Evolutionary conservation across 805 yeast species (phyloP).

Genomic region (Saturnispora hagleri): DNA sequence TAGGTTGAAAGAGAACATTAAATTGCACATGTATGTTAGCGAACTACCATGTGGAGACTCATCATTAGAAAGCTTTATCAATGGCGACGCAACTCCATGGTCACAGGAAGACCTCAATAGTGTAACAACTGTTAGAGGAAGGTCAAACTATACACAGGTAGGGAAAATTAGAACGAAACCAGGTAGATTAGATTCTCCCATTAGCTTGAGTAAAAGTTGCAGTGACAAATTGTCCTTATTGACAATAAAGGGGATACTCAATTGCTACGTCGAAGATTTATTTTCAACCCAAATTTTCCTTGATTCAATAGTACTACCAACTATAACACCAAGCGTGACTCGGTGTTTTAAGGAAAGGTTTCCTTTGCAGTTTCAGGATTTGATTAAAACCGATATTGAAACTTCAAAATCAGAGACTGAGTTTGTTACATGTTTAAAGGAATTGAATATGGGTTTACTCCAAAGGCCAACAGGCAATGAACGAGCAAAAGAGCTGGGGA

Average conservation of each 20-base stretch:
- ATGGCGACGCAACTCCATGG: slow-evolving; percentile 15
- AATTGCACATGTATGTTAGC: slow-evolving; percentile 54
- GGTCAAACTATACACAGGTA: slow-evolving; percentile 42
- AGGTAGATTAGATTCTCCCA: slow-evolving; percentile 71
- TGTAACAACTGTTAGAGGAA: slow-evolving; percentile 41
- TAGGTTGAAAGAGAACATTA: slow-evolving; percentile 28
- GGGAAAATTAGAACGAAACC: slow-evolving; percentile 89
- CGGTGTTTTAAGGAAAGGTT: slow-evolving; percentile 34
- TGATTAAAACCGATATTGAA: background rate
- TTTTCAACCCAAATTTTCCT: slow-evolving; percentile 26
- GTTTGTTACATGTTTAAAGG: background rate
- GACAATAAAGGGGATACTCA: slow-evolving; percentile 50
- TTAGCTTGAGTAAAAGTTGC: slow-evolving; percentile 75
- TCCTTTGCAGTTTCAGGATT: background rate
- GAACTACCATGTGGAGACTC: slow-evolving; percentile 92
- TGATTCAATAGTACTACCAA: slow-evolving; percentile 42
- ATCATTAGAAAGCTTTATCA: slow-evolving; percentile 43
- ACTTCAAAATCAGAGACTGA: slow-evolving; percentile 9
- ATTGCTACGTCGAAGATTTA: slow-evolving; percentile 32
- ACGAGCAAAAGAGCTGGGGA: slow-evolving; percentile 21
- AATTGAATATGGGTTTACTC: background rate
- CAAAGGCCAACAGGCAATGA: slow-evolving; percentile 7
- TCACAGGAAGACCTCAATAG: slow-evolving; percentile 13
- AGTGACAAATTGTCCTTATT: slow-evolving; percentile 69
- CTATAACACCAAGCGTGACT: slow-evolving; percentile 22